A percentile compares a stretch with the other conserved stretches of the same genome.
These are phyloP conservation scores for Quercus phellos DNA, from an alignment of 331 rosid genomes.

Conservation along the genomic window DNA sequence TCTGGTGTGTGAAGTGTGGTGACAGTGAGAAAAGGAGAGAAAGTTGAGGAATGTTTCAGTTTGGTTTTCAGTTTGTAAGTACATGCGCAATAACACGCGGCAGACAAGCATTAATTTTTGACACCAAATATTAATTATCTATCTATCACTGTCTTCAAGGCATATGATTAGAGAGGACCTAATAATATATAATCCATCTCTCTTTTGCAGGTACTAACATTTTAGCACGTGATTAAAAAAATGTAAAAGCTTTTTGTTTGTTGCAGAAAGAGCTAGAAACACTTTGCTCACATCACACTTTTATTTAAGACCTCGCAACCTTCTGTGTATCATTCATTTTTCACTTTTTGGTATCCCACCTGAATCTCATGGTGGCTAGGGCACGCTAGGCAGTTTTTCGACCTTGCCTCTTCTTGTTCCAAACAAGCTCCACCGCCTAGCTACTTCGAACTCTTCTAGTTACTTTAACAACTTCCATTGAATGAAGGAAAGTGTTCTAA, in stretches of 20 bases:
- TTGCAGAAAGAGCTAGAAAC: not conserved
- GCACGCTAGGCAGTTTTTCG: not conserved
- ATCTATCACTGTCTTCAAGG: conserved; percentile 13
- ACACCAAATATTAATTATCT: conserved; percentile 1
- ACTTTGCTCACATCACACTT: not conserved
- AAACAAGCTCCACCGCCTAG: not conserved
- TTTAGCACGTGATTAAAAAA: conserved; percentile 20
- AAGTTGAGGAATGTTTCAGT: not conserved
- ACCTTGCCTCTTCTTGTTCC: not conserved
- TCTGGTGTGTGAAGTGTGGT: not conserved
- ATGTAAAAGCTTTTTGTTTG: not conserved
- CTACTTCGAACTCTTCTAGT: not conserved
- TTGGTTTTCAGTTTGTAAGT: conserved; percentile 1
- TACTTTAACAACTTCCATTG: not conserved
- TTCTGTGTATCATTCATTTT: not conserved
- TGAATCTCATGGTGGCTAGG: not conserved
- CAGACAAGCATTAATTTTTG: conserved; percentile 13
- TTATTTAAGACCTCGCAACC: not conserved
- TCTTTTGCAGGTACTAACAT: not conserved
- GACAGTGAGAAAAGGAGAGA: not conserved
- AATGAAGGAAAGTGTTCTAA: not conserved
- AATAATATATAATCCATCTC: not conserved
- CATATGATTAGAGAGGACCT: conserved; percentile 9
- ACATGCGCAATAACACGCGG: conserved; percentile 33
- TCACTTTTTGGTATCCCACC: conserved; percentile 13